Conservation (phyloP, 2,329 filamentous ascomycete species). For the Pseudovirgaria hyperparasitica region DNA sequence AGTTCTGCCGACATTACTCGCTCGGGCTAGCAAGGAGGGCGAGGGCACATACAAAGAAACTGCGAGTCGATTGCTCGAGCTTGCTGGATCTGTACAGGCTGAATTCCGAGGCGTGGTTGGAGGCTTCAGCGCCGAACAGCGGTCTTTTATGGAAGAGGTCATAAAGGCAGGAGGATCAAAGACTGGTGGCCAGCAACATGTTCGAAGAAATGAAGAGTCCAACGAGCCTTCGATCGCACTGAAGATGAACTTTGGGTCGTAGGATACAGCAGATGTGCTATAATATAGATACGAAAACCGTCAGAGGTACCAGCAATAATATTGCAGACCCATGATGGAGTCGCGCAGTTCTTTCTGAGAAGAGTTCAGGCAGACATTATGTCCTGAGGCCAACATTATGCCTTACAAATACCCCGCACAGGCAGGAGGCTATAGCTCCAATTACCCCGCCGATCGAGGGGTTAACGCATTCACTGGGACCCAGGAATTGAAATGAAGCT, state of each 20-base stretch:
- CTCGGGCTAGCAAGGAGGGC: slow-evolving; percentile 53
- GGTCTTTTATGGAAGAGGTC: slow-evolving; percentile 67
- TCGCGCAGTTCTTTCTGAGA: no score
- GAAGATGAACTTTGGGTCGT: slow-evolving; percentile 88
- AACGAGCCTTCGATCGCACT: slow-evolving; percentile 71
- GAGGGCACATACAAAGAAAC: slow-evolving; percentile 54
- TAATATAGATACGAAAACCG: no score
- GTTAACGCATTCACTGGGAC: no score
- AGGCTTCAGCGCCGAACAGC: slow-evolving; percentile 57
- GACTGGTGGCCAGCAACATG: slow-evolving; percentile 27
- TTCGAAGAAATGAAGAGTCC: slow-evolving; percentile 36
- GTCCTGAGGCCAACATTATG: no score
- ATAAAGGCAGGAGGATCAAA: slow-evolving; percentile 50
- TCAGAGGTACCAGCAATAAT: no score
- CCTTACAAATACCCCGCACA: no score
- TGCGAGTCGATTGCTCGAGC: slow-evolving; percentile 62
- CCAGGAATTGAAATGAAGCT: no score
- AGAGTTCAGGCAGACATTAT: no score
- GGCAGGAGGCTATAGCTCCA: no score
- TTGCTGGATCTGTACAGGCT: slow-evolving; percentile 61
- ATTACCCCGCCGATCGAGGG: no score
- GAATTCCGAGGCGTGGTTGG: slow-evolving; percentile 65
- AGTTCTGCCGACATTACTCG: slow-evolving; percentile 64
- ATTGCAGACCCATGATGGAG: no score
- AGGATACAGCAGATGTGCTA: no score